Base-by-base conservation (phyloP, 2,329 filamentous ascomycete species). In the Verticillium nubilum region DNA sequence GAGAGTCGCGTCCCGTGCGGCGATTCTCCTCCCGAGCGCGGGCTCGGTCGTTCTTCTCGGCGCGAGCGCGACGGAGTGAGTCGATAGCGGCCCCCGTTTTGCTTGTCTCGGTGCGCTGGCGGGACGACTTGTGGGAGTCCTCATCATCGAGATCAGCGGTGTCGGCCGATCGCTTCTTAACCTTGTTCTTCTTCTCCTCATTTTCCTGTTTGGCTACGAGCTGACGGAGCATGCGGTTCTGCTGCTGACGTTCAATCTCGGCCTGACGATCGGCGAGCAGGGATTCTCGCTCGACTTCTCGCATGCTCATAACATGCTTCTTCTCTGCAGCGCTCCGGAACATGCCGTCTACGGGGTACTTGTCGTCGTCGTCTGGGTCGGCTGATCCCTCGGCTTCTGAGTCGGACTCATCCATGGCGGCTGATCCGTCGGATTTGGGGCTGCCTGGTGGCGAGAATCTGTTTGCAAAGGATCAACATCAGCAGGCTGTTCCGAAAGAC, bases 271-370 rank as follows among this genome's bases (percentile, higher is more conserved):
- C 91, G 23, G 92, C 94, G 6, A 99, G 84, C 52, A 97, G 88
- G 70, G 92, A 86, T 74, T 99, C 95, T 63, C 94, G 89, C 70
- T 96, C 88, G 57, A 98, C 88, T 76, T 98, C 93, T 29, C 92
- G 88, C 83, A 97, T 86, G 59, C 81, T 84, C 83, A 95, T 87
- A 63, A 99, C 95, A 57, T 89, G 81, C 7, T 82, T 82, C 73
- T 91, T 93, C 70, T 95, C 91, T 42, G 85, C 81, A 52, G 86
- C 80, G 65, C 86, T 90, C 67, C 85, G 83, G 72, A 91, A 95
- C 68, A 95, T 87, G 67, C 94, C 93, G 65, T 99, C 95, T 63
- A 97, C 84, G 0, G 94, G 92, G 70, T 96, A 95, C 59, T 89
- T 79, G 69, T 88, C 83, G 58, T 84, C 82, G 59, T 87, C 82